phyloP scores from a whole-genome alignment of 495 filamentous ascomycete species.

The Penicillium argentinense region DNA sequence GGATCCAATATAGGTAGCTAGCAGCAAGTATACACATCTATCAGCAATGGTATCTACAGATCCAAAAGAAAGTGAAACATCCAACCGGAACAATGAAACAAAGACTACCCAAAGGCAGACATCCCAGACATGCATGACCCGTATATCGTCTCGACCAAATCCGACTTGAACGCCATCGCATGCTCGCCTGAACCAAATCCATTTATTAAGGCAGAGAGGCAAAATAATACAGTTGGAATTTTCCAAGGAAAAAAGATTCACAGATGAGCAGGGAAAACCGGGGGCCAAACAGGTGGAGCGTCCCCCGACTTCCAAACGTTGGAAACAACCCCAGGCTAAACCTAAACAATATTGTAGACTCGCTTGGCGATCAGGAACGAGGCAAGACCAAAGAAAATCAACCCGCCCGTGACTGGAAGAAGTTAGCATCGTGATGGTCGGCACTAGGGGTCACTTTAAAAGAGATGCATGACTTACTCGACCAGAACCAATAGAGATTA shows the following conservation, averaged over 20 bases:
- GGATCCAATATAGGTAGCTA: too few relatives aligned
- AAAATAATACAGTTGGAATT: not conserved
- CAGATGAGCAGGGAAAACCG: too few relatives aligned
- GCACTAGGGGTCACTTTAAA: not conserved
- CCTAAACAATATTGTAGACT: conserved; percentile 64
- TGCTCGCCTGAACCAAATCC: conserved; percentile 4
- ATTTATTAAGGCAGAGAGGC: not conserved
- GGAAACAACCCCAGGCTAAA: not conserved
- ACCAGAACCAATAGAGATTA: conserved; percentile 64
- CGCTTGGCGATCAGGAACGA: conserved; percentile 84
- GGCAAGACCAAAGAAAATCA: conserved; percentile 73
- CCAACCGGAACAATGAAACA: not conserved
- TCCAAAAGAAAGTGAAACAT: not conserved
- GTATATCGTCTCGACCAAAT: conserved; percentile 4
- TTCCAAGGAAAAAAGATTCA: too few relatives aligned
- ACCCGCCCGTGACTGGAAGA: conserved; percentile 62
- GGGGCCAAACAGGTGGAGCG: too few relatives aligned
- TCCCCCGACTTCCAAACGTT: not conserved
- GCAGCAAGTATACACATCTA: not conserved
- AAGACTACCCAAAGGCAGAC: not conserved
- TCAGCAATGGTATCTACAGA: not conserved
- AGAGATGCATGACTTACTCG: conserved; percentile 45
- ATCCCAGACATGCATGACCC: not conserved
- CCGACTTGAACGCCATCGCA: conserved; percentile 7
- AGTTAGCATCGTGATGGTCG: conserved; percentile 2